Base-by-base conservation (phyloP, 2,329 filamentous ascomycete species). In the Ceratocystis ficicola region DNA sequence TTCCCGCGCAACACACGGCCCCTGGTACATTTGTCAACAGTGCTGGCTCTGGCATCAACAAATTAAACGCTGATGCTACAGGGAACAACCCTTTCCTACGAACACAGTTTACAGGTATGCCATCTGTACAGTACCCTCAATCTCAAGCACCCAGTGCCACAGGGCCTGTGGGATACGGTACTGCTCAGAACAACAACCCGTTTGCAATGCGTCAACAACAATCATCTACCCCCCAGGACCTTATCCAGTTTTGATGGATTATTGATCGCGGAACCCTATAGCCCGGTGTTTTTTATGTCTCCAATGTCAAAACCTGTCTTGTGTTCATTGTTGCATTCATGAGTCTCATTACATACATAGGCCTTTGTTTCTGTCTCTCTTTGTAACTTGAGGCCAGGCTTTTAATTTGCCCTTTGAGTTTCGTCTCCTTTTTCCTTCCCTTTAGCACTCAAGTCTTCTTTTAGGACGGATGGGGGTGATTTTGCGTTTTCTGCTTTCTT, bases 1-100 rank as follows among this genome's bases (percentile, higher is more conserved):
- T 99, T 69, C 94, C 94, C 1, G 86, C 94, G 1, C 94, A 99
- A 74, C 94, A 99, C 75, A 99, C 94, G 0, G 91, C 94, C 1
- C 94, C 94, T 0, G 94, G 93, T 30, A 95, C 89, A 0, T 99
- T 97, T 74, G 87, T 99, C 77, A 99, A 99, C 77, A 95, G 90
- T 68, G 91, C 94, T 5, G 94, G 94, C 62, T 81, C 87, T 46
- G 89, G 90, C n/a, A 77, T 89, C 66, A 84, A 85, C 70, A 83
- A 83, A 67, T 76, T 96, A 55, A 89, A 79, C 68, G 74, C 80
- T 65, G 79, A 91, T 22, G 90, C 89, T 0, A 90, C 86, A 1
- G 88, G 87, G 41, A 94, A 84, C 78, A 97, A 97, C 73, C 94
- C 94, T 0, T 99, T 97, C 78, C 78, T 95, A 71, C 84, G 86